Conservation (phyloP, 1,139 yeast genomes). For the Candida neerlandica region DNA sequence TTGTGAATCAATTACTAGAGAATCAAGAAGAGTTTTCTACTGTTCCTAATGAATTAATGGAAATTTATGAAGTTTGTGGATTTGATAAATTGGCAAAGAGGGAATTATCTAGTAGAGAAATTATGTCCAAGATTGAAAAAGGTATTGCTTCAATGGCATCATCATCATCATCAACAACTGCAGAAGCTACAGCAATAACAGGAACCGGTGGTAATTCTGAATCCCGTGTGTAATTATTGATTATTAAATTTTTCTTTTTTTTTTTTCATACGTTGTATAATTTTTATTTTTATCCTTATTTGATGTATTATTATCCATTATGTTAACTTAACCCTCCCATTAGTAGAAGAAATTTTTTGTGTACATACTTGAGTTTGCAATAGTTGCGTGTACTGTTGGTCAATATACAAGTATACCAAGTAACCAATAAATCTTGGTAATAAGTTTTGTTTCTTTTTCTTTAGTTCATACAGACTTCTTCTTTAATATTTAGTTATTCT, state of each 20-base stretch:
- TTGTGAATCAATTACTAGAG: slow-evolving; percentile 81
- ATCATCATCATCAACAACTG: slow-evolving; percentile 5
- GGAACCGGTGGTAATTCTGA: slow-evolving; percentile 2
- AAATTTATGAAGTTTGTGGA: slow-evolving; percentile 39
- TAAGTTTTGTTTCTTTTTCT: no score
- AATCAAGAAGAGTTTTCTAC: slow-evolving; percentile 78
- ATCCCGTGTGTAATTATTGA: not conserved
- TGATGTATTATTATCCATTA: not conserved
- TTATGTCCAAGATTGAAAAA: slow-evolving; percentile 36
- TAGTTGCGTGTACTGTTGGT: no score
- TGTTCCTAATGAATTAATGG: slow-evolving; percentile 63
- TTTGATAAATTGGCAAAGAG: slow-evolving; percentile 22
- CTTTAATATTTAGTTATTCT: no score
- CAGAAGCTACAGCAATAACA: no score
- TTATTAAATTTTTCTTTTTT: not conserved
- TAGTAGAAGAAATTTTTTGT: no score
- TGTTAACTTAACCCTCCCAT: no score
- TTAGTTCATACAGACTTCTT: no score
- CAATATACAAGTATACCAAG: no score
- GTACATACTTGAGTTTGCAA: no score
- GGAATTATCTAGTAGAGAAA: slow-evolving; percentile 38
- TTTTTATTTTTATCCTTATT: not conserved
- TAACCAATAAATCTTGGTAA: no score
- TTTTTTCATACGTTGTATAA: not conserved
- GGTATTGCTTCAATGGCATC: slow-evolving; percentile 6